phyloP scores from a whole-genome alignment of 441 rosid species.

The Croton laevigatus region DNA sequence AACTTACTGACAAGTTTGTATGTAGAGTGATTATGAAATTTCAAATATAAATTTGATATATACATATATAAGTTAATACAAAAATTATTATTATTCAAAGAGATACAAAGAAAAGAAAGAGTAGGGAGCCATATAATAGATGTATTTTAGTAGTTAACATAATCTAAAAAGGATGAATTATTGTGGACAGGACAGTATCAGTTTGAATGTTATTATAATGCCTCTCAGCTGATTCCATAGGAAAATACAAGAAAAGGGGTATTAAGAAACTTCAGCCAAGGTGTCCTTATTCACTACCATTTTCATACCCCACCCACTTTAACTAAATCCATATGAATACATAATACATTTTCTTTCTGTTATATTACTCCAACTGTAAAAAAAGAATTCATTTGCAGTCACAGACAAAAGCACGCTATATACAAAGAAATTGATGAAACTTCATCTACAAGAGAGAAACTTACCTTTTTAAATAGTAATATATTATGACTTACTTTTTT shows the following conservation, averaged over 20 bases:
- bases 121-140: too few species aligned
- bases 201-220: not conserved
- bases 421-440: not conserved
- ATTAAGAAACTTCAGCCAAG: constrained; percentile 2
- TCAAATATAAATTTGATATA: too few species aligned
- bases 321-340: not conserved
- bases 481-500: constrained; percentile 30
- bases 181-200: not conserved
- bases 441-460: constrained; percentile 18
- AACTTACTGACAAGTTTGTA: too few species aligned
- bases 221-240: not conserved
- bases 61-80: too few species aligned
- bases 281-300: not conserved
- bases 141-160: too few species aligned
- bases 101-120: too few species aligned
- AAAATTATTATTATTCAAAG: too few species aligned
- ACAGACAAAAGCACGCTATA: not conserved
- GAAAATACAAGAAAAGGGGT: not conserved
- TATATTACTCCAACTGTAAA: constrained; percentile 9
- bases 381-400: not conserved
- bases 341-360: not conserved
- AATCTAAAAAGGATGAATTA: not conserved
- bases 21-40: too few species aligned
- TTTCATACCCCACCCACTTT: not conserved
- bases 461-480: constrained; percentile 8